Conservation (phyloP, 352 stramenopile species). For the Pythium volutum region DNA sequence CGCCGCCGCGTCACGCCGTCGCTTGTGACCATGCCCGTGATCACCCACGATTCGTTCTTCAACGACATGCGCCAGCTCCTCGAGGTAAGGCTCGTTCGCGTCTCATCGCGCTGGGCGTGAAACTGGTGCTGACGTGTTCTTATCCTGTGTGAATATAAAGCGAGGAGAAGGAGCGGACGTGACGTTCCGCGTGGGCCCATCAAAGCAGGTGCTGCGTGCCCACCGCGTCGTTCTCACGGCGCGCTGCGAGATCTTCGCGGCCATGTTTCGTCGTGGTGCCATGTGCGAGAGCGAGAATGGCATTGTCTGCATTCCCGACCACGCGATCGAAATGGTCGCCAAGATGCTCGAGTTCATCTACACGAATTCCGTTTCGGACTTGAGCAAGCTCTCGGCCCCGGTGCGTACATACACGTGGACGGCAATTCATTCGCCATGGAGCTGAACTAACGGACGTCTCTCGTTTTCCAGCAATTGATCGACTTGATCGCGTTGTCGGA, state of each 20-base stretch:
- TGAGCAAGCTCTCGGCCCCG: conserved; percentile 68
- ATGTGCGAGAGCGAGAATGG: conserved; percentile 85
- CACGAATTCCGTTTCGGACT: conserved; percentile 84
- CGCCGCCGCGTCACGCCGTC: conserved; percentile 43
- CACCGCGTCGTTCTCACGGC: conserved; percentile 77
- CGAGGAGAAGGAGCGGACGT: conserved; percentile 65
- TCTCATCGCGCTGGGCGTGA: too few relatives aligned
- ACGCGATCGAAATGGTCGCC: conserved; percentile 77
- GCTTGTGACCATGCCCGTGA: conserved; percentile 38
- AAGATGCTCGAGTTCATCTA: conserved; percentile 94
- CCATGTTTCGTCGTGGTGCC: conserved; percentile 82
- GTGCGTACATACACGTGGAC: conserved; percentile 31
- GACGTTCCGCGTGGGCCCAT: conserved; percentile 64
- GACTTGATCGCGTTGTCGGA: conserved; percentile 78
- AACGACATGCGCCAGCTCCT: conserved; percentile 71
- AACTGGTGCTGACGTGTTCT: not conserved
- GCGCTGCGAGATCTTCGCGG: conserved; percentile 88
- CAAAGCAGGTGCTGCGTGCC: conserved; percentile 54
- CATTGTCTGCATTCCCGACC: conserved; percentile 79
- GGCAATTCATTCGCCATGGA: not conserved
- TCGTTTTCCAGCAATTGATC: conserved; percentile 67
- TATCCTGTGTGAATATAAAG: conserved; percentile 20
- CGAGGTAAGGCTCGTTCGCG: conserved; percentile 30
- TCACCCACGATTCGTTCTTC: conserved; percentile 77
- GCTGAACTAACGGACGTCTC: not conserved